phyloP scores from a whole-genome alignment of 768 basidiomycete genomes.

The Sarcodon aspratus region DNA sequence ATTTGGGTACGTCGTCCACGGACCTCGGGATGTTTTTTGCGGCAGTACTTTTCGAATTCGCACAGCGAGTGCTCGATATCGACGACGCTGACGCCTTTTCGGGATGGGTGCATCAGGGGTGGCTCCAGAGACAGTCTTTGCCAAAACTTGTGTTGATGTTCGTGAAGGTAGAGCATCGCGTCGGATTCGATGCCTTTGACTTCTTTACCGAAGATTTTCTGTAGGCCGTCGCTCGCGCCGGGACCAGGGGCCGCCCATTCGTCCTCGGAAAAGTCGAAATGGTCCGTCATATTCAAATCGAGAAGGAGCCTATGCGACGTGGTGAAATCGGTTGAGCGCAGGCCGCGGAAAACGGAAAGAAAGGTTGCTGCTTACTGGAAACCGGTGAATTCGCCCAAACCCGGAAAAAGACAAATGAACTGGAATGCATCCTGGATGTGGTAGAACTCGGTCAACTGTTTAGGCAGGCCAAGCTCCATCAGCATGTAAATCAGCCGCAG shows the following conservation, averaged over 20 bases:
- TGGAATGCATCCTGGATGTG: slow-evolving; percentile 57
- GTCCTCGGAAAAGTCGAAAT: slow-evolving; percentile 47
- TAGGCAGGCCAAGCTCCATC: slow-evolving; percentile 43
- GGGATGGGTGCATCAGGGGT: slow-evolving; percentile 1
- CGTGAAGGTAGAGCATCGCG: slow-evolving; percentile 53
- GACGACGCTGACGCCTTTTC: slow-evolving; percentile 37
- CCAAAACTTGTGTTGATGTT: slow-evolving; percentile 30
- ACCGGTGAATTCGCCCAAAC: slow-evolving; percentile 66
- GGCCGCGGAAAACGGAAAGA: background rate
- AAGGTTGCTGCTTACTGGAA: slow-evolving; percentile 52
- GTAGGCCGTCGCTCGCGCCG: slow-evolving; percentile 56
- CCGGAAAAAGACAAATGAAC: slow-evolving; percentile 40
- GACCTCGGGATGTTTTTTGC: slow-evolving; percentile 38
- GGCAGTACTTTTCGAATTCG: slow-evolving; percentile 71
- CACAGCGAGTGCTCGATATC: slow-evolving; percentile 76
- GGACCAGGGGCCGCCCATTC: slow-evolving; percentile 65
- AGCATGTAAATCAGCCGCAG: slow-evolving; percentile 34
- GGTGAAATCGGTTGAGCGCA: background rate
- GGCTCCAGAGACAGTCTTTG: background rate
- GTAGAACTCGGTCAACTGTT: slow-evolving; percentile 33
- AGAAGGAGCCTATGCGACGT: slow-evolving; percentile 18
- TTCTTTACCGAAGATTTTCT: slow-evolving; percentile 47
- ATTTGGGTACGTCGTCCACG: slow-evolving; percentile 25
- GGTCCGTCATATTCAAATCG: slow-evolving; percentile 24
- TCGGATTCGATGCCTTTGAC: slow-evolving; percentile 36